Conservation (phyloP, 176 grass and related monocot genomes). For the Dendrocalamus sinicus region DNA sequence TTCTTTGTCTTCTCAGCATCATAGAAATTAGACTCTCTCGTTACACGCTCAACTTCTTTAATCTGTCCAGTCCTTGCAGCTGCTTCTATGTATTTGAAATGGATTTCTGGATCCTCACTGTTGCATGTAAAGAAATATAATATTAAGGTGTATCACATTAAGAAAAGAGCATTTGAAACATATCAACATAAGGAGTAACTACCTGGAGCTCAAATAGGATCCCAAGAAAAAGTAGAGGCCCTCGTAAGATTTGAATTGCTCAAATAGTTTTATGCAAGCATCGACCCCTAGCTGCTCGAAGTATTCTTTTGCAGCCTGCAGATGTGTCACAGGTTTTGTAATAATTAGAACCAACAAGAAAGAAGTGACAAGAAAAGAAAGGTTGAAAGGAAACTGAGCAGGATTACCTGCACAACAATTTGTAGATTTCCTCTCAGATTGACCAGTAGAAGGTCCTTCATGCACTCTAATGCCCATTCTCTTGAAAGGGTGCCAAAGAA, state of each 20-base stretch:
- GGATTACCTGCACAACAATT: constrained; percentile 93
- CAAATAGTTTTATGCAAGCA: constrained; percentile 91
- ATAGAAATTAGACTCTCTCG: constrained; percentile 97
- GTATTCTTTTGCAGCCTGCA: constrained; percentile 92
- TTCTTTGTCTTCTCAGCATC: constrained; percentile 98
- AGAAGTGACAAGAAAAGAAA: not conserved
- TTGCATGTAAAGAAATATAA: constrained; percentile 50
- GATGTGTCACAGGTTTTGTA: not conserved
- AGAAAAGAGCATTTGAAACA: not conserved
- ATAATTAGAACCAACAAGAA: constrained; percentile 29
- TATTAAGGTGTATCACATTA: constrained; percentile 31
- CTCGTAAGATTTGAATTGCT: constrained; percentile 99
- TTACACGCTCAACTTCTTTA: constrained; percentile 99
- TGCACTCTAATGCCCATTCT: constrained; percentile 98
- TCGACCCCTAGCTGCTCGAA: constrained; percentile 86
- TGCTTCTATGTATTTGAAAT: constrained; percentile 97
- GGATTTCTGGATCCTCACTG: constrained; percentile 94
- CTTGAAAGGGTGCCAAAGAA: constrained; percentile 94
- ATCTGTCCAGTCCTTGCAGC: constrained; percentile 96
- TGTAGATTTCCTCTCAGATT: constrained; percentile 97
- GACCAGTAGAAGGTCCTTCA: constrained; percentile 94
- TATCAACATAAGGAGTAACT: constrained; percentile 36
- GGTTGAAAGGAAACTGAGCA: not conserved
- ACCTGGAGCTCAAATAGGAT: constrained; percentile 96
- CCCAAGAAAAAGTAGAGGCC: constrained; percentile 99